Conservation (phyloP, 2,329 filamentous ascomycete genomes). For the Fusarium coicis region DNA sequence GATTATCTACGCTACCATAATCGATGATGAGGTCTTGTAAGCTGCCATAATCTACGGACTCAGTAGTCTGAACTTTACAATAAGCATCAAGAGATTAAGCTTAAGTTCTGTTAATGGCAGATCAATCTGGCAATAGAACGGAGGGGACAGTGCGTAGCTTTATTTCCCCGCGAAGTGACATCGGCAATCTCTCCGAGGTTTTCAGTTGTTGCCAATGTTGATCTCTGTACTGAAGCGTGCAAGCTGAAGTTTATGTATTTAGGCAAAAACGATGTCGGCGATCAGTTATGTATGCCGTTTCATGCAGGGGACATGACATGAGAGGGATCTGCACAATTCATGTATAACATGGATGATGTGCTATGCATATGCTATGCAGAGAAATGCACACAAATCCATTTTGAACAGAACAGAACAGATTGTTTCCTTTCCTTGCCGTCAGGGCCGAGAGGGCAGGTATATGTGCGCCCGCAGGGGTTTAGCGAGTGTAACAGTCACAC, state of each 20-base stretch:
- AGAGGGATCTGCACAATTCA: neutral
- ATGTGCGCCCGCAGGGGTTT: constrained; percentile 10
- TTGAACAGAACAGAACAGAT: neutral
- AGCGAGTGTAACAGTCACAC: constrained; percentile 19
- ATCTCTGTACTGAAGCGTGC: constrained; percentile 4
- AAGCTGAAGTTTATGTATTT: constrained; percentile 14
- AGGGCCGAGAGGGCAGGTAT: neutral
- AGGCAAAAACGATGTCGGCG: constrained; percentile 15
- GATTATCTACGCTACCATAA: neutral
- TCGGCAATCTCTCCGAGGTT: constrained; percentile 20
- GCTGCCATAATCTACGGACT: neutral
- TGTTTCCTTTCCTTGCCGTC: neutral
- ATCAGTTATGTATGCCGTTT: constrained; percentile 3
- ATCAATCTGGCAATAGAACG: neutral
- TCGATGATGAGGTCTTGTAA: neutral
- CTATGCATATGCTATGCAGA: constrained; percentile 8
- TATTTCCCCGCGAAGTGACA: neutral
- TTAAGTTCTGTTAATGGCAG: neutral
- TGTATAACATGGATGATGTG: constrained; percentile 1
- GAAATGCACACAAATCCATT: neutral
- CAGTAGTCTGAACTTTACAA: neutral
- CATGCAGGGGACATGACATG: constrained; percentile 9
- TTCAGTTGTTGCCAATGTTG: neutral
- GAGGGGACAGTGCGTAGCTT: neutral
- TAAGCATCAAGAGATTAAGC: neutral